Base-by-base conservation (phyloP, 768 basidiomycete species). In the Leccinum subtestaceum region DNA sequence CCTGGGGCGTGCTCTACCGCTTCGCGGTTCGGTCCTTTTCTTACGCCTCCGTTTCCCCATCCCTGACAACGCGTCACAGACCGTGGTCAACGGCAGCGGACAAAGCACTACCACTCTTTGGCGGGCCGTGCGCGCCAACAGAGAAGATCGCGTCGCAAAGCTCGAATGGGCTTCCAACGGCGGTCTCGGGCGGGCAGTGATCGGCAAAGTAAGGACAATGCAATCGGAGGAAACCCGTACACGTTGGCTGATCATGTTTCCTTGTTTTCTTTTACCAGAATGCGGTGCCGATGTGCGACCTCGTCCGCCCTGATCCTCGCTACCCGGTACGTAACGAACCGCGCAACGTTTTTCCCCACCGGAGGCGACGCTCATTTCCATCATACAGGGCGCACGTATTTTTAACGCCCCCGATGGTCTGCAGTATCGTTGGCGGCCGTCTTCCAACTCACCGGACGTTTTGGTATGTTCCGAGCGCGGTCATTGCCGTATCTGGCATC, bases 81-180 rank as follows among this genome's bases (percentile, higher is more conserved):
- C 91, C 47, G 80, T 81, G 32, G 80, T 84, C 53, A 79, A 74
- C 66, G 74, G 78, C 60, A 87, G 76, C 63, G 90, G 89, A 23
- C 82, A 84, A 68, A 87, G 81, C 65, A 81, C 88, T 56, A 92
- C 91, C 23, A 91, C 88, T 21, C 78, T 93, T 57, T 91, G 84
- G 84, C 85, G 89, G 59, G 77, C 87, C n/a, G 87, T 90, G 67
- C 88, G 91, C 53, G 81, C 88, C 59, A 90, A 88, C 77, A 91
- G 88, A 71, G 91, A 93, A 76, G 91, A 94, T 72, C 86, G 90
- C 48, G 87, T 93, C 68, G 91, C 91, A 63, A 91, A 86, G 76
- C 83, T 93, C 55, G 92, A 94, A 74, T 94, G 91, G 91, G 83
- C 88, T 57, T 77, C 86, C 51, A 91, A 84, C 64, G 91, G 91